Evolutionary conservation across 1,284 basidiomycete species (phyloP).

Genomic region (Sanghuangporus weigelae): DNA sequence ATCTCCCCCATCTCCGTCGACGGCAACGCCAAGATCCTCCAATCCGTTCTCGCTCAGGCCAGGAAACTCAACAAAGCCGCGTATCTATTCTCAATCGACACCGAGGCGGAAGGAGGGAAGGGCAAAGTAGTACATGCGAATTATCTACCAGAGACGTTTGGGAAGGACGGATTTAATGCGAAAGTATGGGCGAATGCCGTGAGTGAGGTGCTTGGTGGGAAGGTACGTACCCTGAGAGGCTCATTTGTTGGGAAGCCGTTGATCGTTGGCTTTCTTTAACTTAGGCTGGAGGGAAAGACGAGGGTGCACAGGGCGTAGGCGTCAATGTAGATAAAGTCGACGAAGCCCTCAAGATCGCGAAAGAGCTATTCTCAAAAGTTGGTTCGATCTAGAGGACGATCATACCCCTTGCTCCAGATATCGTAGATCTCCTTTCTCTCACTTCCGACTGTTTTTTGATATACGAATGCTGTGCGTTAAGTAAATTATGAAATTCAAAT

Average conservation of each 20-base stretch:
- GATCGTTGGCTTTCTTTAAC: conserved; percentile 12
- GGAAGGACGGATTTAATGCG: conserved; percentile 65
- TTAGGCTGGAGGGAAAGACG: conserved; percentile 90
- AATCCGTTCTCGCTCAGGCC: conserved; percentile 68
- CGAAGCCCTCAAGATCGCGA: conserved; percentile 66
- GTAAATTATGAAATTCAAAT: no score
- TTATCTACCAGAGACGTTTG: conserved; percentile 63
- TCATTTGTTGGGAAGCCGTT: background rate
- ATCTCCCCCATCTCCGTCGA: conserved; percentile 68
- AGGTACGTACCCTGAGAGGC: conserved; percentile 43
- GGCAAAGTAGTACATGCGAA: conserved; percentile 89
- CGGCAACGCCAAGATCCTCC: conserved; percentile 82
- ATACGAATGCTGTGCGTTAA: background rate
- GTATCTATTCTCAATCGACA: conserved; percentile 85
- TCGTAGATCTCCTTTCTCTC: no score
- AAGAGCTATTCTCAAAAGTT: conserved; percentile 22
- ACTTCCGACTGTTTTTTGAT: no score
- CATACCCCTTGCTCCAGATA: background rate
- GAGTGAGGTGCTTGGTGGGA: conserved; percentile 77
- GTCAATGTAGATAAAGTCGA: conserved; percentile 56
- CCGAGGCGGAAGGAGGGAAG: conserved; percentile 31
- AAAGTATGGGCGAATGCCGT: conserved; percentile 82
- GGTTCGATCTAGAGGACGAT: background rate
- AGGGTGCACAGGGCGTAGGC: conserved; percentile 85
- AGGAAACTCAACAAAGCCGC: conserved; percentile 80